Conservation (phyloP, 1,284 basidiomycete genomes). For the Spongispora temasekensis region DNA sequence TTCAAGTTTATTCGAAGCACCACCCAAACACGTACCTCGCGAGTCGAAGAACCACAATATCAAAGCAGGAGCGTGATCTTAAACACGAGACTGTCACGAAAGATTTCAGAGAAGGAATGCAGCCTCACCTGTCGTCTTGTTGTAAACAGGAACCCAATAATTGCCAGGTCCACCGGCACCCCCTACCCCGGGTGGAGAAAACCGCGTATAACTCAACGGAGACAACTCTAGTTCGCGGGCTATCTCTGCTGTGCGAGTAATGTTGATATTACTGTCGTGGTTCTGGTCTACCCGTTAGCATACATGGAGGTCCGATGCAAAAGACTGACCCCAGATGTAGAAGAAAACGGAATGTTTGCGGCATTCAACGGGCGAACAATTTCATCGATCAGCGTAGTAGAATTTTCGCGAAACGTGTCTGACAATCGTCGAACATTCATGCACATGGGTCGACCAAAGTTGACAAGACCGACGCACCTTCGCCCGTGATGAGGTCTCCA, state of each 20-base stretch:
- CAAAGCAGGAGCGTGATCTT: conserved; percentile 51
- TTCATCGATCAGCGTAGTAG: conserved; percentile 50
- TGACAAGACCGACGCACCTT: conserved; percentile 42
- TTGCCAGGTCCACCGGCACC: conserved; percentile 60
- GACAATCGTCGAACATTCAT: background rate
- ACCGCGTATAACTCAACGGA: conserved; percentile 62
- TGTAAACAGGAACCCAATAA: conserved; percentile 68
- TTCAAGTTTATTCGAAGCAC: background rate
- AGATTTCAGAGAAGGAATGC: background rate
- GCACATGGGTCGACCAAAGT: background rate
- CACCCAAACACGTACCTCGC: conserved; percentile 42
- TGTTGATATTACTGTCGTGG: conserved; percentile 69
- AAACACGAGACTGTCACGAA: background rate
- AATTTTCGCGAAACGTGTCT: conserved; percentile 65
- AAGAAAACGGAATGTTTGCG: conserved; percentile 52
- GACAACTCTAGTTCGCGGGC: conserved; percentile 54
- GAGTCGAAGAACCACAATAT: conserved; percentile 75
- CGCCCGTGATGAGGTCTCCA: conserved; percentile 69
- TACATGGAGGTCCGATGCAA: background rate
- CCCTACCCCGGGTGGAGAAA: conserved; percentile 57
- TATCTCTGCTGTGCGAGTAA: conserved; percentile 64
- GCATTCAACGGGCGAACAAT: conserved; percentile 52
- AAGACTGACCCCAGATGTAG: conserved; percentile 54
- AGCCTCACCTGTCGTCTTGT: conserved; percentile 31
- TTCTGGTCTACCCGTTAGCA: too few species aligned